Evolutionary conservation across 352 stramenopile species (phyloP), one percentile per base, ranked within the genome.

Genomic region (Globisporangium nagaii): DNA sequence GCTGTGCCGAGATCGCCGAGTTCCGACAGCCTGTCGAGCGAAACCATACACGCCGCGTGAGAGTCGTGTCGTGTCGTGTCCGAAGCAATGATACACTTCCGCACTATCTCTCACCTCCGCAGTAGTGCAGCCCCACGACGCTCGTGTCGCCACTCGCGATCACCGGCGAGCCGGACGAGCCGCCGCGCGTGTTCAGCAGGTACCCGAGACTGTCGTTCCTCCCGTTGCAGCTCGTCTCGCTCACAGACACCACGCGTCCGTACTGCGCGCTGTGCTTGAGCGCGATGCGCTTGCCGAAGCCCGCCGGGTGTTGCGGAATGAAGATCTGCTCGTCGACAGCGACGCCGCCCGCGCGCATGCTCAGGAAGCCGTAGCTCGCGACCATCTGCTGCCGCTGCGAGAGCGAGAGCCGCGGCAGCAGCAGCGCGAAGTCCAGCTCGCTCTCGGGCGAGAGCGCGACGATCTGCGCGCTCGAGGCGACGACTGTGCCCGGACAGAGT

Each of bases 121-220:
- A 86, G 42, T 81, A 77, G 53, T 86, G 75, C 2, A 86, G 45
- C 2, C 67, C 75, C 3, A 86, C 32, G 20, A 86, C 73, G 9
- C 48, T 46, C 20, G 58, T 65, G 39, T 86, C 75, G 0, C 30
- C 25, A 34, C 56, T 60, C 11, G 66, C 65, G 34, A 86, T 65
- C 24, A 86, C 75, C 0, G 75, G 75, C 1, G 75, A 56, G 5
- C 75, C 75, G 0, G 75, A 86, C 5, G 75, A 82, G 3, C 73
- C 75, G 9, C 71, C 71, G n/a, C 60, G 55, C 10, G 75, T 84
- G 35, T 69, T 60, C 17, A 86, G 57, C 17, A 56, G 19, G 58
- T 86, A 86, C 6, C 60, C 73, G 15, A 83, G 30, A 31, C 58
- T 71, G n/a, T 75, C 56, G 19, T 53, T 63, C 5, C 25, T 44